Percentiles rank a stretch among this genome's conserved stretches.
phyloP scores from a whole-genome alignment of 345 rosid genomes.

The Hirschfeldia incana region DNA sequence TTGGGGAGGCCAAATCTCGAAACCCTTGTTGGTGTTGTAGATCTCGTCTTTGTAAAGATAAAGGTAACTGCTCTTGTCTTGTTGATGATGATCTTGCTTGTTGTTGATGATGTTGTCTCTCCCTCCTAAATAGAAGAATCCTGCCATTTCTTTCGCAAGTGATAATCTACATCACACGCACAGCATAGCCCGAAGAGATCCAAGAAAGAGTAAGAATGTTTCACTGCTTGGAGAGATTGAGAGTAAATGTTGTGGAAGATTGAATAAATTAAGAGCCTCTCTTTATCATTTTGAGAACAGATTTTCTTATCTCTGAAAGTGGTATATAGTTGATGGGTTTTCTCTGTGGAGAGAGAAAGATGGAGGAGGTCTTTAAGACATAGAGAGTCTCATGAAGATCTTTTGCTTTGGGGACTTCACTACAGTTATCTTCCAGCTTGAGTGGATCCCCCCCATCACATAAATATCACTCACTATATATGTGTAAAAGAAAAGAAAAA shows the following conservation, averaged over 20 bases:
- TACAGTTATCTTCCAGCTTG: conserved; percentile 74
- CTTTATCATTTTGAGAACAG: conserved; percentile 42
- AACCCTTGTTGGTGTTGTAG: conserved; percentile 65
- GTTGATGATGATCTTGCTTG: conserved; percentile 51
- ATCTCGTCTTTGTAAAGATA: conserved; percentile 62
- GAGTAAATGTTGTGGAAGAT: conserved; percentile 37
- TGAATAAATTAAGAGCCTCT: conserved; percentile 51
- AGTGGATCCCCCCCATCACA: conserved; percentile 49
- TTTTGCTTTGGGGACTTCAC: conserved; percentile 58
- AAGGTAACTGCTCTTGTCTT: conserved; percentile 42
- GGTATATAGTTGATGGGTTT: conserved; percentile 12
- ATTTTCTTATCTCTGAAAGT: conserved; percentile 28
- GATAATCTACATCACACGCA: conserved; percentile 56
- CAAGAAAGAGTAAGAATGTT: conserved; percentile 30
- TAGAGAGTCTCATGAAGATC: conserved; percentile 40
- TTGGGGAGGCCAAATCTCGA: conserved; percentile 83
- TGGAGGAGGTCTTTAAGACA: conserved; percentile 7
- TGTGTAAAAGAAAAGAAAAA: conserved; percentile 7
- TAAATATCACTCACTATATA: conserved; percentile 29
- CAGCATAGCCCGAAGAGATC: conserved; percentile 26
- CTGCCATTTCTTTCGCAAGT: conserved; percentile 67
- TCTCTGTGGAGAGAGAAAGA: conserved; percentile 15
- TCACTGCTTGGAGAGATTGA: conserved; percentile 29
- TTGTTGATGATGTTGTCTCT: conserved; percentile 41
- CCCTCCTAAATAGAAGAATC: conserved; percentile 86